These are phyloP conservation scores for Trichoderma atroviride DNA, from an alignment of 2,329 filamentous ascomycete species.

Conservation along the genomic window DNA sequence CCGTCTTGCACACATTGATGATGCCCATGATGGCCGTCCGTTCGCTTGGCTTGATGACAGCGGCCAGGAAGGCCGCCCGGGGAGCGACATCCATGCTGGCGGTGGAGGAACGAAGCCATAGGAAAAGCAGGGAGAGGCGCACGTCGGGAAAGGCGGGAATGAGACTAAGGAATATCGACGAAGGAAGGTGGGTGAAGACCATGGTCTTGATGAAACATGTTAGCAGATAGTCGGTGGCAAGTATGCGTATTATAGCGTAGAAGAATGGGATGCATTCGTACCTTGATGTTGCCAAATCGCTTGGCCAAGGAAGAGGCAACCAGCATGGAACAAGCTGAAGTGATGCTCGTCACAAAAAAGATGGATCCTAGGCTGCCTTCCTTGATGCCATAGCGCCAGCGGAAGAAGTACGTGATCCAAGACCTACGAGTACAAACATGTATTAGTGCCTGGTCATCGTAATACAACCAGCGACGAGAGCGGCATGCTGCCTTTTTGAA, in stretches of 20 bases:
- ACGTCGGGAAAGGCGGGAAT: slow-evolving; percentile 60
- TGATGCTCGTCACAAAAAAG: slow-evolving; percentile 57
- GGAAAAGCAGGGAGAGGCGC: slow-evolving; percentile 58
- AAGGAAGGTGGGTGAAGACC: slow-evolving; percentile 75
- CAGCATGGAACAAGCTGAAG: slow-evolving; percentile 55
- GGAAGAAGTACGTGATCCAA: slow-evolving; percentile 62
- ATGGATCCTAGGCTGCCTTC: slow-evolving; percentile 56
- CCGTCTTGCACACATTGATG: slow-evolving; percentile 70
- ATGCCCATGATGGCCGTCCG: slow-evolving; percentile 73
- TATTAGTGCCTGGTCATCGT: slow-evolving; percentile 34
- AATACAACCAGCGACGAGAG: no score
- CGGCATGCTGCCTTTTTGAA: no score
- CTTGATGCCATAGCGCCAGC: slow-evolving; percentile 50
- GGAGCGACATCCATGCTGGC: slow-evolving; percentile 73
- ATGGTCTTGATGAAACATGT: slow-evolving; percentile 56
- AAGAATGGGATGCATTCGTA: slow-evolving; percentile 35
- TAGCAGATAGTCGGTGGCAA: background rate
- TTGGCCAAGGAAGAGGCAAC: slow-evolving; percentile 58
- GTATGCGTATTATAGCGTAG: slow-evolving; percentile 18
- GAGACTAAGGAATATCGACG: slow-evolving; percentile 64
- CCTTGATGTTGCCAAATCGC: slow-evolving; percentile 64
- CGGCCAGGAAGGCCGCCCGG: slow-evolving; percentile 68
- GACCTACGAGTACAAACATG: slow-evolving; percentile 43
- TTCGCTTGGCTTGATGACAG: slow-evolving; percentile 64
- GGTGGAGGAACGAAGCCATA: slow-evolving; percentile 63